Evolutionary conservation across 192 early-diverging fungal genomes (phyloP).

Genomic region (Bifiguratus adelaidae): DNA sequence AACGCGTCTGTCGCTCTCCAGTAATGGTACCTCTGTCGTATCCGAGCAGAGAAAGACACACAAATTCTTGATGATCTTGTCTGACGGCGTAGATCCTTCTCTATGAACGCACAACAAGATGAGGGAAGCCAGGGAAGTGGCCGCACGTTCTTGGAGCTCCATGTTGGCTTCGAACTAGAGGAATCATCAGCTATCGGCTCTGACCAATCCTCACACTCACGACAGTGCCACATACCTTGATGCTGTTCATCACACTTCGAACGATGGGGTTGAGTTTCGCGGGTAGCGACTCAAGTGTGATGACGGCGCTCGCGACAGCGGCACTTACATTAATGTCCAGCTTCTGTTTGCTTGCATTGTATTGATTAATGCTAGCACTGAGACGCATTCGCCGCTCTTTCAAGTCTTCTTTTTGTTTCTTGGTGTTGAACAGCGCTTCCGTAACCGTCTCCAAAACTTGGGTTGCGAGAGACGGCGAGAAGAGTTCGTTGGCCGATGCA

Average conservation of each 20-base stretch:
- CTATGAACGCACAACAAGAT: conserved; percentile 37
- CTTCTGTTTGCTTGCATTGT: conserved; percentile 48
- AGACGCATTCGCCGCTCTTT: conserved; percentile 55
- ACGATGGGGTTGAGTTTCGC: conserved; percentile 76
- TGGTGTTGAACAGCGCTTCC: conserved; percentile 40
- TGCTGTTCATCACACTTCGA: conserved; percentile 75
- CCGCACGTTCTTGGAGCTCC: conserved; percentile 39
- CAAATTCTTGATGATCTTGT: conserved; percentile 86
- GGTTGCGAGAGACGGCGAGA: neutral
- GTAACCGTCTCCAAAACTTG: conserved; percentile 3
- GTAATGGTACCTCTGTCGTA: conserved; percentile 52
- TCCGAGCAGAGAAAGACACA: conserved; percentile 80
- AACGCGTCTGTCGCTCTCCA: conserved; percentile 29
- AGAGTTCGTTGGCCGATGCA: conserved; percentile 4
- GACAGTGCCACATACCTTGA: conserved; percentile 60
- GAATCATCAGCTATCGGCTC: neutral
- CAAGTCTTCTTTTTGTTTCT: conserved; percentile 41
- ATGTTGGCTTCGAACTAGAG: conserved; percentile 49
- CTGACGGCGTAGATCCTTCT: conserved; percentile 40
- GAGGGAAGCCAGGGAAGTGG: conserved; percentile 36
- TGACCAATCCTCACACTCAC: conserved; percentile 22
- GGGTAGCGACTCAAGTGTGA: conserved; percentile 68
- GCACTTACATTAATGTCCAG: conserved; percentile 60
- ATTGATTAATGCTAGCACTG: conserved; percentile 46
- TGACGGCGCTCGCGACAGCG: conserved; percentile 68